Percentiles rank a stretch among this genome's conserved stretches.
Evolutionary conservation across 768 basidiomycete genomes (phyloP).

Genomic region (Trametes coccinea): DNA sequence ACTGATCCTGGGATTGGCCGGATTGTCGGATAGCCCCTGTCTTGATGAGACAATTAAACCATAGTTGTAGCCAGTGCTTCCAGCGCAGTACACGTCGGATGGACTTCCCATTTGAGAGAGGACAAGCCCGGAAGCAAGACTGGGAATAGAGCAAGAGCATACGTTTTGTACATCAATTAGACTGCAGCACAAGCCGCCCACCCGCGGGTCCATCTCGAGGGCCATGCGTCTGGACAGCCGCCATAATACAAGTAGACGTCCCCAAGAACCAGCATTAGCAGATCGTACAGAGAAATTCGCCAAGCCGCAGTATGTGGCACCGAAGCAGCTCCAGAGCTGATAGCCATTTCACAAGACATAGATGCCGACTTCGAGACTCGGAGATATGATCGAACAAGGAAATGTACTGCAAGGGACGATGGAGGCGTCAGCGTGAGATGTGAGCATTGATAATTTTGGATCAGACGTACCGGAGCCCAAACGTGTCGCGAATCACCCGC

Average conservation of each 20-base stretch:
- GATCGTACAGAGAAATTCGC: background rate
- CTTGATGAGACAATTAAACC: no score
- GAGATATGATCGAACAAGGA: background rate
- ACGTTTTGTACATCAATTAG: background rate
- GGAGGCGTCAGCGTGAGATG: background rate
- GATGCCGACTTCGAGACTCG: background rate
- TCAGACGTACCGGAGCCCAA: background rate
- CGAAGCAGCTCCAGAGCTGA: background rate
- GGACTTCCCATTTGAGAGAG: background rate
- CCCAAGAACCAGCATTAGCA: background rate
- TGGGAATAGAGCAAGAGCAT: background rate
- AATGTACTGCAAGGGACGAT: background rate
- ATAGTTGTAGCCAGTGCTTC: no score
- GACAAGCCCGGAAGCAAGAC: background rate
- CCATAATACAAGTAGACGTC: background rate
- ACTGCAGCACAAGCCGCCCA: background rate
- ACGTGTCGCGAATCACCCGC: background rate
- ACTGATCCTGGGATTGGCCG: no score
- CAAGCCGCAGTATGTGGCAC: no score
- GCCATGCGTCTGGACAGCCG: slow-evolving; percentile 9
- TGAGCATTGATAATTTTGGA: background rate
- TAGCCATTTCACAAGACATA: background rate
- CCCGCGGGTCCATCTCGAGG: slow-evolving; percentile 11
- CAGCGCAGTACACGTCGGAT: no score
- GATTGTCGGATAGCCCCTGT: no score